A percentile compares a stretch with the other conserved stretches of the same genome.
Evolutionary conservation across 306 rosid species (phyloP).

Genomic region (Acmispon strigosus): DNA sequence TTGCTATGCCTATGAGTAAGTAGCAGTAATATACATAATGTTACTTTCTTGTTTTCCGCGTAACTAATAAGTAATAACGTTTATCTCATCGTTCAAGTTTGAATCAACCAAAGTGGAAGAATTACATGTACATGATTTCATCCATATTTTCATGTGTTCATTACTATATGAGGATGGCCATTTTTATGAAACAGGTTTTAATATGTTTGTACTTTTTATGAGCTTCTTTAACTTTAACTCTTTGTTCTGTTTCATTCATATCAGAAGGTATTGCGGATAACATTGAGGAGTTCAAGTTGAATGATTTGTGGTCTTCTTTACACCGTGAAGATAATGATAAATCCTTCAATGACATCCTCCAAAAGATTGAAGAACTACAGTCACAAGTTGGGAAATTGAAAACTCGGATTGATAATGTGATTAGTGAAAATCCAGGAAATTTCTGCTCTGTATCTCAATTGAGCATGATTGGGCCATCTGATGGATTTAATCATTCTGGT

Average conservation of each 20-base stretch:
- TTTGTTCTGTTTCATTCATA: conserved; percentile 4
- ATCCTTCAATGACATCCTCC: conserved; percentile 36
- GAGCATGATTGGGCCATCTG: conserved; percentile 28
- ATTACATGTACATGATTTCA: neutral
- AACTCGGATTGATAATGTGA: conserved; percentile 50
- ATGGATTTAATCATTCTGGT: conserved; percentile 27
- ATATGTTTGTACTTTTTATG: conserved; percentile 4
- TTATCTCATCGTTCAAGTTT: neutral
- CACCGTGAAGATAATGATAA: conserved; percentile 42
- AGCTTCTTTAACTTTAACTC: conserved; percentile 15
- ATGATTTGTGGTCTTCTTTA: conserved; percentile 32
- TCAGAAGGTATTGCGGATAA: conserved; percentile 33
- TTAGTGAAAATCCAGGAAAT: conserved; percentile 51
- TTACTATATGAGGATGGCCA: neutral
- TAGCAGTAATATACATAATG: neutral
- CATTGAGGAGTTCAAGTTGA: conserved; percentile 34
- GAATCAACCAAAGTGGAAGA: neutral
- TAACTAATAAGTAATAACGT: neutral
- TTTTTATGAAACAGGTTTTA: neutral
- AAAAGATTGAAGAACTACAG: conserved; percentile 44
- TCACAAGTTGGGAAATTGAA: conserved; percentile 53
- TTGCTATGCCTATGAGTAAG: conserved; percentile 23
- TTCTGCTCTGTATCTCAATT: conserved; percentile 36
- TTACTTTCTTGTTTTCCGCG: neutral
- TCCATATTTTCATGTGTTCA: neutral